Conservation (phyloP, 2,329 filamentous ascomycete species). For the Emmonsiellopsis sp. region DNA sequence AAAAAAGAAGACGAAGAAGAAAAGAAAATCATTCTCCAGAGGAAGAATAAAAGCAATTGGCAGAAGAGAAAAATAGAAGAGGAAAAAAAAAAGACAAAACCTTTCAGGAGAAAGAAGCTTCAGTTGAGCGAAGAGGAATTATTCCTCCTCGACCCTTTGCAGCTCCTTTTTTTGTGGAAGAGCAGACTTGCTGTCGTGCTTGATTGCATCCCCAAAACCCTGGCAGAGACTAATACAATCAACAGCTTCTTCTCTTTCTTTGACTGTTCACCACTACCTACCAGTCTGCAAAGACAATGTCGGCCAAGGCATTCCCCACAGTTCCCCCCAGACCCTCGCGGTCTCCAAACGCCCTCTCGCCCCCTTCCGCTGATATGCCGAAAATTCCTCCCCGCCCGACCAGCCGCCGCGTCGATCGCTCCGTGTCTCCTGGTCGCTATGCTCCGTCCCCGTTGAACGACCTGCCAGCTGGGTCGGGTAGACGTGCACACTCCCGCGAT, state of each 20-base stretch:
- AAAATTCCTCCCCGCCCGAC: conserved; percentile 69
- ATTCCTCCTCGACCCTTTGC: background rate
- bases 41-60: background rate
- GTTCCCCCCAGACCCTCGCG: conserved; percentile 56
- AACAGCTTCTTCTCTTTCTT: conserved; percentile 1
- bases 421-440: conserved; percentile 67
- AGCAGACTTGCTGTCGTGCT: background rate
- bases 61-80: background rate
- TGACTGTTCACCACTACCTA: conserved; percentile 27
- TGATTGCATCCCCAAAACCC: background rate
- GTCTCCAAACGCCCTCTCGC: conserved; percentile 28
- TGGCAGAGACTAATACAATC: conserved; percentile 4
- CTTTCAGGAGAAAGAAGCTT: background rate
- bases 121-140: background rate
- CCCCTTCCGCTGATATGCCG: conserved; percentile 47
- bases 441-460: conserved; percentile 82
- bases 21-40: background rate
- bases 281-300: conserved; percentile 14
- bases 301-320: conserved; percentile 36
- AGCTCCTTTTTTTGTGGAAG: background rate
- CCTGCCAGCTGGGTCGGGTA: conserved; percentile 35
- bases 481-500: conserved; percentile 26
- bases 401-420: conserved; percentile 58
- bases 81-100: background rate
- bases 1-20: background rate